A percentile compares a stretch with the other conserved stretches of the same genome.
Conservation (phyloP, 2,329 filamentous ascomycete species). For the Trichoderma oligosporum region DNA sequence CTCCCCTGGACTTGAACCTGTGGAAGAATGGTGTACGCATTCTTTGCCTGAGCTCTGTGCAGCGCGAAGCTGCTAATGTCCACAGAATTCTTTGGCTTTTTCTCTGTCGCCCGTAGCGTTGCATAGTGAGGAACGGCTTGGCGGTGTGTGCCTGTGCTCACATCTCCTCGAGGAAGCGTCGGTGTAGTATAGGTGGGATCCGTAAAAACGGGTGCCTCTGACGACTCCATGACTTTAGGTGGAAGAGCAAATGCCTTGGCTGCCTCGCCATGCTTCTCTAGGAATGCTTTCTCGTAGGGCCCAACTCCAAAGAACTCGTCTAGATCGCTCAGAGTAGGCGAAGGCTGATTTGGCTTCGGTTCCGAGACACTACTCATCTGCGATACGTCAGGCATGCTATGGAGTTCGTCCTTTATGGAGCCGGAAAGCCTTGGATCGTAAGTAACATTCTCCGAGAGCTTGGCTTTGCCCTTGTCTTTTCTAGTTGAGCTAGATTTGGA, state of each 20-base stretch:
- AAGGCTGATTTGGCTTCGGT: background rate
- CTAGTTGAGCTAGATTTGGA: slow-evolving; percentile 18
- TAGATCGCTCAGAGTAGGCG: slow-evolving; percentile 6
- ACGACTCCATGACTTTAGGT: background rate
- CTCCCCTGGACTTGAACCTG: slow-evolving; percentile 8
- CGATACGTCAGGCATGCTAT: background rate
- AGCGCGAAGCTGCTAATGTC: slow-evolving; percentile 25
- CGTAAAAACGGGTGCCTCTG: slow-evolving; percentile 3
- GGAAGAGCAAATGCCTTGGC: slow-evolving; percentile 2
- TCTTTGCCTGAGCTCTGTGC: slow-evolving; percentile 24
- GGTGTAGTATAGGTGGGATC: background rate
- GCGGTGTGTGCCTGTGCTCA: background rate
- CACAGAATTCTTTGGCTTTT: background rate
- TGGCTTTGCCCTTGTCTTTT: background rate
- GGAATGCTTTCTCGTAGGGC: slow-evolving; percentile 4
- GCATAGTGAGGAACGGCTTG: background rate
- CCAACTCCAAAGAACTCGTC: slow-evolving; percentile 14
- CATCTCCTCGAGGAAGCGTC: slow-evolving; percentile 3
- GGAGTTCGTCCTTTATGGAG: background rate
- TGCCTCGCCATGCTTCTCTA: slow-evolving; percentile 11
- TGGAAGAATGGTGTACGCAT: slow-evolving; percentile 26
- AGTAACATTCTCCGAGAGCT: background rate
- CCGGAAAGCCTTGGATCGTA: background rate
- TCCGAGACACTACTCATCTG: background rate
- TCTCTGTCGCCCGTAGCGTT: background rate